A percentile compares a stretch with the other conserved stretches of the same genome.
phyloP scores from a whole-genome alignment of 768 basidiomycete genomes.

The Calvatia gigantea region DNA sequence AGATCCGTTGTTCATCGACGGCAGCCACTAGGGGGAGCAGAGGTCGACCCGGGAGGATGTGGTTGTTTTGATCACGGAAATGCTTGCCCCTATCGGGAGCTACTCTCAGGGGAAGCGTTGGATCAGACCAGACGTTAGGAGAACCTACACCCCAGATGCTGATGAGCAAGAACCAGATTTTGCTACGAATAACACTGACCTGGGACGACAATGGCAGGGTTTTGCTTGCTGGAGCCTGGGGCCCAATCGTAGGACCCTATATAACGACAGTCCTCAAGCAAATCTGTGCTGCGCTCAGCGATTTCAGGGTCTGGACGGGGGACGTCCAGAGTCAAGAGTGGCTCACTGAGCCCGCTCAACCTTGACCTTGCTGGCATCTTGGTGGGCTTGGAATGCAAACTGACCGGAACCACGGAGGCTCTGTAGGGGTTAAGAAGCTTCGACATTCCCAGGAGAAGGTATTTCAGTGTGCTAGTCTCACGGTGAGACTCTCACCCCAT shows the following conservation, averaged over 20 bases:
- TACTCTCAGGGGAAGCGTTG: conserved; percentile 46
- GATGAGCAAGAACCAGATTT: no score
- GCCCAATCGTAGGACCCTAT: conserved; percentile 61
- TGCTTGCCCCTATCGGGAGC: conserved; percentile 45
- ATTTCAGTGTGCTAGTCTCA: no score
- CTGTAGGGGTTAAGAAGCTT: no score
- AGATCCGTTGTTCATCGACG: conserved; percentile 37
- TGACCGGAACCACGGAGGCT: background rate
- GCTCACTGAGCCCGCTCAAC: background rate
- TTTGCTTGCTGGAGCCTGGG: conserved; percentile 17
- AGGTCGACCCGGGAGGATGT: conserved; percentile 29
- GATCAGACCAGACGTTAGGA: conserved; percentile 53
- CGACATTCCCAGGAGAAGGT: no score
- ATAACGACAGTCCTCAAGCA: conserved; percentile 31
- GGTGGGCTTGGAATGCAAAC: background rate
- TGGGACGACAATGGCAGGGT: conserved; percentile 52
- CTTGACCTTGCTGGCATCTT: background rate
- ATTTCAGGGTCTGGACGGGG: background rate
- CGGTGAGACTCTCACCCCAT: no score
- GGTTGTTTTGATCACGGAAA: conserved; percentile 58
- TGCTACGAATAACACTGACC: conserved; percentile 22
- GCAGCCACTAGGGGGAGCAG: conserved; percentile 58
- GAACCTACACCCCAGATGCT: conserved; percentile 38
- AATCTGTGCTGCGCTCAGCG: background rate
- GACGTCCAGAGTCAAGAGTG: background rate